Conservation (phyloP, 495 filamentous ascomycete species). For the Ramalina intermedia region DNA sequence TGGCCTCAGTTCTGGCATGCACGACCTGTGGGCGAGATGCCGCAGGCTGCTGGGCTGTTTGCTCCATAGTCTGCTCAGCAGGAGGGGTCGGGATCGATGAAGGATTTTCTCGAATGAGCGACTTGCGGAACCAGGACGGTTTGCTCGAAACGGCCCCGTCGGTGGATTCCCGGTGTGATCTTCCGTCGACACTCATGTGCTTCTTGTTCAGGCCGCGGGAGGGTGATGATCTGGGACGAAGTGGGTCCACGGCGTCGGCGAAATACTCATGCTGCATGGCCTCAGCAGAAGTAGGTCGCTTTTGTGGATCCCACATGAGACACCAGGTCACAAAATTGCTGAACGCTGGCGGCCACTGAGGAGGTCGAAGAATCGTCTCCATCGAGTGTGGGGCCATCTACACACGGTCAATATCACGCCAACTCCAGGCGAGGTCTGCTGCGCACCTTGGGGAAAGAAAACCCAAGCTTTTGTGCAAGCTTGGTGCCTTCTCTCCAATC, state of each 20-base stretch:
- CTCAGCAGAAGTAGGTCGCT: conserved; percentile 83
- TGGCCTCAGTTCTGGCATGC: conserved; percentile 35
- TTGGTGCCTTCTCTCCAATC: conserved; percentile 94
- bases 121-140: conserved; percentile 91
- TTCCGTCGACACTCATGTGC: conserved; percentile 60
- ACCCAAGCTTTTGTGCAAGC: conserved; percentile 88
- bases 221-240: conserved; percentile 81
- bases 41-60: conserved; percentile 1
- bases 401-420: conserved; percentile 10
- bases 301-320: conserved; percentile 97
- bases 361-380: conserved; percentile 79
- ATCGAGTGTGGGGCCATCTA: conserved; percentile 96
- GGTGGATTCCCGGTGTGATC: conserved; percentile 45
- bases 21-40: conserved; percentile 37
- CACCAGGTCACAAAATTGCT: conserved; percentile 96
- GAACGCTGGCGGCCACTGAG: conserved; percentile 83
- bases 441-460: conserved; percentile 81
- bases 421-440: neutral
- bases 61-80: conserved; percentile 1
- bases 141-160: conserved; percentile 64
- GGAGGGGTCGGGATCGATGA: conserved; percentile 35
- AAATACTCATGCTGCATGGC: conserved; percentile 93
- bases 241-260: conserved; percentile 81
- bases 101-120: conserved; percentile 57
- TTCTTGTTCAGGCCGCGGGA: conserved; percentile 76